Evolutionary conservation across 2,329 filamentous ascomycete genomes (phyloP).

Genomic region (Aureobasidium sp.): DNA sequence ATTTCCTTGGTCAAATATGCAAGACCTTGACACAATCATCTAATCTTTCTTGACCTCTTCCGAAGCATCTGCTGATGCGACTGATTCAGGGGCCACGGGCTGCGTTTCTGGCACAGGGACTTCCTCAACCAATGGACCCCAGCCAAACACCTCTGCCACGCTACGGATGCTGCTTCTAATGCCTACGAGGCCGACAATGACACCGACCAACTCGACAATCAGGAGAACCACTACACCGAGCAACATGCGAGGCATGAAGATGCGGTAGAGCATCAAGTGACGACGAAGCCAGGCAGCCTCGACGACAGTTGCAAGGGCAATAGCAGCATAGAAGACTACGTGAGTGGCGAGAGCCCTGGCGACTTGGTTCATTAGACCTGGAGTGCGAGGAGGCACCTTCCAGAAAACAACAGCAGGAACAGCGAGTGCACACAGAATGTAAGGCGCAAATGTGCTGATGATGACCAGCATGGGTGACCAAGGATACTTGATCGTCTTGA

Average conservation of each 20-base stretch:
- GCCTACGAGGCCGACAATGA: conserved; percentile 65
- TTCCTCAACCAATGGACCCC: conserved; percentile 29
- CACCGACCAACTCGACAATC: conserved; percentile 67
- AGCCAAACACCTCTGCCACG: conserved; percentile 84
- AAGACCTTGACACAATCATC: background rate
- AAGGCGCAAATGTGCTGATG: conserved; percentile 83
- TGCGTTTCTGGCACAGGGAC: background rate
- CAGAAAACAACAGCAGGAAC: conserved; percentile 79
- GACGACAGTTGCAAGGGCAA: conserved; percentile 78
- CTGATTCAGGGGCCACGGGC: background rate
- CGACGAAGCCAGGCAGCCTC: conserved; percentile 83
- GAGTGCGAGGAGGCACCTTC: conserved; percentile 74
- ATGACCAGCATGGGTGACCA: conserved; percentile 77
- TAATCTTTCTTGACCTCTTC: background rate
- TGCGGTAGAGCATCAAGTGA: conserved; percentile 93
- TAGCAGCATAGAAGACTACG: conserved; percentile 71
- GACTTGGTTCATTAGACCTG: conserved; percentile 57
- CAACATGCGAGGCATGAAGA: conserved; percentile 90
- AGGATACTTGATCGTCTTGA: conserved; percentile 76
- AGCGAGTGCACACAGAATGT: conserved; percentile 72
- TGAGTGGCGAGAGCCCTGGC: conserved; percentile 68
- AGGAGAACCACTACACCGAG: conserved; percentile 64
- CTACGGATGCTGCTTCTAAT: conserved; percentile 70
- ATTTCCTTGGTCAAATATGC: background rate
- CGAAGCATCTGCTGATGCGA: background rate